phyloP scores from a whole-genome alignment of 768 basidiomycete species.

The Tylopilus cervinicoccineus region DNA sequence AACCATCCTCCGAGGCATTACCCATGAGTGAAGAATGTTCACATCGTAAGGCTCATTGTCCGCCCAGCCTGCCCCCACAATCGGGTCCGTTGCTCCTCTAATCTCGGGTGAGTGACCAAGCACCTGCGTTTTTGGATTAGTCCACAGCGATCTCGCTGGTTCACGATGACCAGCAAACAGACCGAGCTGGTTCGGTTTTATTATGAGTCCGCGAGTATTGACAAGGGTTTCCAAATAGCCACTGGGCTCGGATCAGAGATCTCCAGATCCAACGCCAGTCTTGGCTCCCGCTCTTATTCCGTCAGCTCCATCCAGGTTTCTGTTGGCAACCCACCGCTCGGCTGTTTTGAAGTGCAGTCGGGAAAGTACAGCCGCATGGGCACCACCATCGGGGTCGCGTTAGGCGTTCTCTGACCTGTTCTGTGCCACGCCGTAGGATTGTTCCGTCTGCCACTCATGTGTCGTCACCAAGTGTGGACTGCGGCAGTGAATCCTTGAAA shows the following conservation, averaged over 20 bases:
- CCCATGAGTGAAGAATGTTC: too few species aligned
- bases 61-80: too few species aligned
- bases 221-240: too few species aligned
- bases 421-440: too few species aligned
- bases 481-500: slow-evolving; percentile 11
- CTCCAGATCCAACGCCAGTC: background rate
- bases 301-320: background rate
- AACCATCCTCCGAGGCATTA: too few species aligned
- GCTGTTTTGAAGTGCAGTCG: background rate
- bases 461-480: background rate
- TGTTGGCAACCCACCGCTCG: background rate
- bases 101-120: too few species aligned
- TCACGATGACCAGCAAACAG: too few species aligned
- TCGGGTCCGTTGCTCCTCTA: too few species aligned
- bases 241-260: background rate
- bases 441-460: background rate
- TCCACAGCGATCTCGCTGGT: too few species aligned
- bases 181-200: background rate
- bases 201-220: background rate
- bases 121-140: too few species aligned
- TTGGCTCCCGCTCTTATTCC: background rate
- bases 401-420: background rate
- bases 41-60: too few species aligned
- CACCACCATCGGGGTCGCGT: background rate
- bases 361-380: background rate